Evolutionary conservation across 768 basidiomycete species (phyloP), one percentile per base, ranked within the genome.

Genomic region (Rhodosporidiobolus sp.): DNA sequence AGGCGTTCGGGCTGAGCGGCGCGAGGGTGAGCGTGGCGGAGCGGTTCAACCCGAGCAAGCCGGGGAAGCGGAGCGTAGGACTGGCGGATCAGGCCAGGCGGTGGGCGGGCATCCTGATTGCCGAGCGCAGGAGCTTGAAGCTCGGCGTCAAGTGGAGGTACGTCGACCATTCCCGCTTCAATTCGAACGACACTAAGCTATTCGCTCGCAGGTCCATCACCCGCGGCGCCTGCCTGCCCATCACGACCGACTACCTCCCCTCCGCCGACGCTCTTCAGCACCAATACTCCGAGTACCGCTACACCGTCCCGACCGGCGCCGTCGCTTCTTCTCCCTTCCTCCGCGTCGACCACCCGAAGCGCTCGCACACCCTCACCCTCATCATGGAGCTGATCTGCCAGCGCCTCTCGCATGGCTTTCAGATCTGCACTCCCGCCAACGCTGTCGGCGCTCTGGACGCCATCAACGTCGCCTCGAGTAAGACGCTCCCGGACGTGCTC

Each of bases 381-480:
- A 76, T 98, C 90, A 87, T 89, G 35, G 92, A 91, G 46, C 94
- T 98, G 90, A 91, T 91, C 2, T 92, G 91, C 7, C 88, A 96
- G 56, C 86, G 95, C 32, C 85, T 98, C 20, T 88, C 90, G 20
- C 93, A 97, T 6, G 94, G 94, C 30, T 98, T 97, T 81, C 95
- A 97, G 79, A 91, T 97, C 77, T 87, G 96, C n/a, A 70, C 64
- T 46, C 67, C 90, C 7, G 87, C 89, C 2, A 86, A 89, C 5
- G 87, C 88, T 56, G 86, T 89, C 48, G 67, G 54, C 26, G 64
- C 64, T 11, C 68, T 72, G 50, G 71, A 69, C 45, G 62, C 63
- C 30, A 54, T 68, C 63, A 58, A 64, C 61, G 1, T 48, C 34
- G 71, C 65, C 55, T 52, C 61, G 49, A 46, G 43, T 55, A 76